Evolutionary conservation across 2,329 filamentous ascomycete genomes (phyloP).

Genomic region (Nakataea oryzae): DNA sequence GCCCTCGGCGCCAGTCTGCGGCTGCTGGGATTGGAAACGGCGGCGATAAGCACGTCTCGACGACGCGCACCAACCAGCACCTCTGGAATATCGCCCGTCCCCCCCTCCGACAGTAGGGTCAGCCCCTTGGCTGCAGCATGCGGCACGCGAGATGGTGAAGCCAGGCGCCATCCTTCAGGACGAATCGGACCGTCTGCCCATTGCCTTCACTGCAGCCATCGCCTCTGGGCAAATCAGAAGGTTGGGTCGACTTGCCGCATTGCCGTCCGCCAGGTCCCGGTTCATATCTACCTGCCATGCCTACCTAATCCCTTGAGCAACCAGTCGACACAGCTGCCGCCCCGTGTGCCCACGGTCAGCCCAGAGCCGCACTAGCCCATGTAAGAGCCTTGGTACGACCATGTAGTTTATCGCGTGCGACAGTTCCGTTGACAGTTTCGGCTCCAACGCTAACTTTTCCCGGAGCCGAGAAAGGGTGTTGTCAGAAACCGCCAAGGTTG

Average conservation of each 20-base stretch:
- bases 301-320: too few species aligned
- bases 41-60: neutral
- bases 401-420: neutral
- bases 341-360: neutral
- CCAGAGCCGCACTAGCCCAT: neutral
- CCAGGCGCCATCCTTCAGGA: neutral
- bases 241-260: neutral
- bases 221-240: neutral
- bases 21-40: neutral
- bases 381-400: too few species aligned
- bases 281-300: neutral
- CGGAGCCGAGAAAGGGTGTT: too few species aligned
- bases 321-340: too few species aligned
- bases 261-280: neutral
- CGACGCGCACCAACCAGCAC: neutral
- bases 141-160: neutral
- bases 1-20: neutral
- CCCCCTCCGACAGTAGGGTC: neutral
- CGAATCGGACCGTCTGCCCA: neutral
- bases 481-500: too few species aligned
- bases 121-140: neutral
- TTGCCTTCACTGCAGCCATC: neutral
- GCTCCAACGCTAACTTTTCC: too few species aligned
- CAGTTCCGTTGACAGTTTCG: too few species aligned
- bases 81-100: neutral